Base-by-base conservation (phyloP, 768 basidiomycete genomes). In the Boletus rubroflammeus region DNA sequence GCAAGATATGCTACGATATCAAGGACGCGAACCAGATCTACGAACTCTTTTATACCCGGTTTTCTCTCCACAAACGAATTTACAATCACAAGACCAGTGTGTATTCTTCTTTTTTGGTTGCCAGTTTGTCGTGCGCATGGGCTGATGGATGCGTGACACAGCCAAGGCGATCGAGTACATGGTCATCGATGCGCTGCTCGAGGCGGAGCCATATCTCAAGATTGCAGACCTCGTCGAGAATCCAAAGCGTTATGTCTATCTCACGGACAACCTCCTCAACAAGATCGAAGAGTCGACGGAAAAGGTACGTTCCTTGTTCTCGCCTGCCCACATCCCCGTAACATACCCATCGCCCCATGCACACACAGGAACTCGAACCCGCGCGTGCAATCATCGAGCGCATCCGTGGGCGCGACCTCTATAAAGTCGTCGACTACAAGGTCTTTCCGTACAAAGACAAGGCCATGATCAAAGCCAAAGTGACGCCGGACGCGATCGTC, bases 121-220 rank as follows among this genome's bases (percentile, higher is more conserved):
- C 19, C 7, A 9, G 9, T 45, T n/a, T n/a, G 23, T 21, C n/a
- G 5, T 11, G 19, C n/a, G 8, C 11, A 3, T 2, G 3, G 3
- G 9, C 40, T 54, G 21, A 54, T 34, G 13, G 2, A 9, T 13
- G 9, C 0, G 39, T 7, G 8, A 17, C 25, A 34, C 32, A 88
- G 89, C 88, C 3, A 86, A 80, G 59, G 83, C 88, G 0, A 85
- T 92, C 47, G 91, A 91, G 66, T 81, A 85, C 62, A 93, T 93
- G 91, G 74, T 93, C n/a, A 76, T 90, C 14, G 90, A 93, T 59
- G 88, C 79, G 0, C 76, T 93, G n/a, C 70, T 85, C 0, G 71
- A 72, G 0, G 91, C 91, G 0, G 87, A 93, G 35, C 78, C 82
- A 0, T 53, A 78, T 54, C 66, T 92, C 65, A 75, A 82, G 41